These are phyloP conservation scores for Mycena sanguinolenta DNA, from an alignment of 768 basidiomycete species.

Conservation along the genomic window DNA sequence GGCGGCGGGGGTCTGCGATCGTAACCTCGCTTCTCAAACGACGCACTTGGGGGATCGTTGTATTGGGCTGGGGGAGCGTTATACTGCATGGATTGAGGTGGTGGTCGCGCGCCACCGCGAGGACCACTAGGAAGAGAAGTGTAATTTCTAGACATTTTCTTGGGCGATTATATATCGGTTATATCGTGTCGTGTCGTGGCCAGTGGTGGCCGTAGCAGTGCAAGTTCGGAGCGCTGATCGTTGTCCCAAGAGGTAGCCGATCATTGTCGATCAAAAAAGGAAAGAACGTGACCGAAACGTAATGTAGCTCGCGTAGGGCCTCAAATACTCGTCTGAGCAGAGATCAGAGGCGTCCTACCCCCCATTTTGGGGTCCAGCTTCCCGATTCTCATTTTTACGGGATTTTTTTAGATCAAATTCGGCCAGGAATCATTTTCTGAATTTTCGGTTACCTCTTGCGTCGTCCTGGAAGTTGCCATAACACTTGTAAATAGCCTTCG, in stretches of 20 bases:
- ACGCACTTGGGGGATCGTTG: slow-evolving; percentile 62
- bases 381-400: too few species aligned
- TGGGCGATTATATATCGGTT: background rate
- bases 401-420: too few species aligned
- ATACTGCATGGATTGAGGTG: slow-evolving; percentile 57
- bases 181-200: slow-evolving; percentile 12
- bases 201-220: slow-evolving; percentile 28
- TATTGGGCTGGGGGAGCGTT: slow-evolving; percentile 56
- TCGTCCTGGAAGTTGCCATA: background rate
- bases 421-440: too few species aligned
- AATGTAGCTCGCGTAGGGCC: too few species aligned
- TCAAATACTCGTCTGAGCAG: too few species aligned
- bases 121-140: slow-evolving; percentile 48
- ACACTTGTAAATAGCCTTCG: background rate
- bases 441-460: too few species aligned
- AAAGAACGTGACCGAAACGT: too few species aligned
- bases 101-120: slow-evolving; percentile 51
- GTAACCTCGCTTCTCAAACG: slow-evolving; percentile 65
- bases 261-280: too few species aligned
- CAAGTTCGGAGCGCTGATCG: slow-evolving; percentile 21
- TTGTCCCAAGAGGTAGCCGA: too few species aligned
- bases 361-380: too few species aligned
- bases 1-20: slow-evolving; percentile 54
- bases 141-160: slow-evolving; percentile 36
- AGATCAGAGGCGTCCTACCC: too few species aligned